Evolutionary conservation across 2,329 filamentous ascomycete genomes (phyloP).

Genomic region (Thermochaetoides dissita): DNA sequence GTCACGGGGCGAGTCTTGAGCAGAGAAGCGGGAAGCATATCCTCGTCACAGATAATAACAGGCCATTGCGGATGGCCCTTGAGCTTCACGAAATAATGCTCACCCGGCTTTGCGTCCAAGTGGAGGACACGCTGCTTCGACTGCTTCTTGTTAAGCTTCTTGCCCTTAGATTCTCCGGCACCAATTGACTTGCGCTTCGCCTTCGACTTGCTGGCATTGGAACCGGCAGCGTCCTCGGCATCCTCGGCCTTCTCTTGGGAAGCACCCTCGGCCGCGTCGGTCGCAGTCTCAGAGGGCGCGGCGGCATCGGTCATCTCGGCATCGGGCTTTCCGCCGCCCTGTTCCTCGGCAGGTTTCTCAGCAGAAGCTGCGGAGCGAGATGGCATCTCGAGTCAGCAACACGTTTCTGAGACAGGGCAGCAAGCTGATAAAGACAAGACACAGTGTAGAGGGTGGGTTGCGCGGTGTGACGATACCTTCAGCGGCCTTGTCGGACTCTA

Average conservation of each 20-base stretch:
- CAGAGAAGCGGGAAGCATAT: conserved; percentile 73
- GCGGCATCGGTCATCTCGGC: conserved; percentile 62
- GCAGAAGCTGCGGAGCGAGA: conserved; percentile 1
- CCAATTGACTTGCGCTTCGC: conserved; percentile 60
- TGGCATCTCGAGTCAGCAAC: conserved; percentile 4
- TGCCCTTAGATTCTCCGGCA: conserved; percentile 52
- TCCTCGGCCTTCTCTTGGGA: conserved; percentile 11
- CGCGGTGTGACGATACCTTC: conserved; percentile 10
- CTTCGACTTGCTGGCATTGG: conserved; percentile 27
- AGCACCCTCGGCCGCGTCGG: conserved; percentile 11
- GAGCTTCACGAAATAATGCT: conserved; percentile 84
- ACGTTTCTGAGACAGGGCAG: neutral
- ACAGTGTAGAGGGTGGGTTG: no score
- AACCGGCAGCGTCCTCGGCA: conserved; percentile 14
- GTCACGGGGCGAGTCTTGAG: conserved; percentile 70
- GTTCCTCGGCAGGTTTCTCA: conserved; percentile 10
- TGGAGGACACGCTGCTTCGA: conserved; percentile 58
- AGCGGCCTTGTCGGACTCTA: conserved; percentile 12
- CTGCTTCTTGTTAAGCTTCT: conserved; percentile 77
- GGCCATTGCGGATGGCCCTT: conserved; percentile 95
- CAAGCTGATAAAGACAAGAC: neutral
- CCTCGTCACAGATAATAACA: conserved; percentile 82
- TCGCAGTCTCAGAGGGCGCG: conserved; percentile 24
- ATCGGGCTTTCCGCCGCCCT: conserved; percentile 20
- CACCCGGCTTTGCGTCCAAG: conserved; percentile 73